Evolutionary conservation across 768 basidiomycete species (phyloP).

Genomic region (Calocybe indica): DNA sequence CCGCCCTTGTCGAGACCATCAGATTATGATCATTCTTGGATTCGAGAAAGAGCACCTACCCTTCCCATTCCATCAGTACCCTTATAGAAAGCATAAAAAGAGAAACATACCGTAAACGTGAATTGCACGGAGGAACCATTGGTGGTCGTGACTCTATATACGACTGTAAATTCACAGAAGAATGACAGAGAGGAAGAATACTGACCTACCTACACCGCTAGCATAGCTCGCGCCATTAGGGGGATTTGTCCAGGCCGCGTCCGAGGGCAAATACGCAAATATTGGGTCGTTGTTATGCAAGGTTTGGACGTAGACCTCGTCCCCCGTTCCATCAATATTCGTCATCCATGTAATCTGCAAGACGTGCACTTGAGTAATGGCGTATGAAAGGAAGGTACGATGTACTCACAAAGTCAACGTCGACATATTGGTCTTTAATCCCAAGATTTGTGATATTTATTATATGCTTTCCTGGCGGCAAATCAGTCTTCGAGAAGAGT

Average conservation of each 20-base stretch:
- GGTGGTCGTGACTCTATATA: slow-evolving; percentile 10
- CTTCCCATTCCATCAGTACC: neutral
- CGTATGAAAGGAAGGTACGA: neutral
- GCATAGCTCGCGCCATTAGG: slow-evolving; percentile 28
- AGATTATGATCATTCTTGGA: neutral
- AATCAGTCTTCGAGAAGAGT: neutral
- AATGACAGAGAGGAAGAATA: slow-evolving; percentile 13
- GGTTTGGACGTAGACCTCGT: slow-evolving; percentile 18
- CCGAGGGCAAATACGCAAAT: slow-evolving; percentile 15
- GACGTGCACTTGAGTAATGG: slow-evolving; percentile 6
- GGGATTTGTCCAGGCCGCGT: slow-evolving; percentile 24
- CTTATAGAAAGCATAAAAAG: neutral
- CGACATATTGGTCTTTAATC: slow-evolving; percentile 19
- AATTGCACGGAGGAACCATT: slow-evolving; percentile 15
- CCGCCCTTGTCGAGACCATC: slow-evolving; percentile 13
- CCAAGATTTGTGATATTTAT: slow-evolving; percentile 14
- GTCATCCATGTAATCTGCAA: slow-evolving; percentile 14
- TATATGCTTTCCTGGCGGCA: slow-evolving; percentile 11
- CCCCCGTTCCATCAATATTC: slow-evolving; percentile 9
- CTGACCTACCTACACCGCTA: slow-evolving; percentile 41
- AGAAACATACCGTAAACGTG: slow-evolving; percentile 18
- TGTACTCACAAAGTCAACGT: slow-evolving; percentile 32
- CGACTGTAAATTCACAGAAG: neutral
- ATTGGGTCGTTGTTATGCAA: slow-evolving; percentile 17
- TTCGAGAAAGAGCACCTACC: neutral